Evolutionary conservation across 1,284 basidiomycete genomes (phyloP).

Genomic region (Athelia psychrophila): DNA sequence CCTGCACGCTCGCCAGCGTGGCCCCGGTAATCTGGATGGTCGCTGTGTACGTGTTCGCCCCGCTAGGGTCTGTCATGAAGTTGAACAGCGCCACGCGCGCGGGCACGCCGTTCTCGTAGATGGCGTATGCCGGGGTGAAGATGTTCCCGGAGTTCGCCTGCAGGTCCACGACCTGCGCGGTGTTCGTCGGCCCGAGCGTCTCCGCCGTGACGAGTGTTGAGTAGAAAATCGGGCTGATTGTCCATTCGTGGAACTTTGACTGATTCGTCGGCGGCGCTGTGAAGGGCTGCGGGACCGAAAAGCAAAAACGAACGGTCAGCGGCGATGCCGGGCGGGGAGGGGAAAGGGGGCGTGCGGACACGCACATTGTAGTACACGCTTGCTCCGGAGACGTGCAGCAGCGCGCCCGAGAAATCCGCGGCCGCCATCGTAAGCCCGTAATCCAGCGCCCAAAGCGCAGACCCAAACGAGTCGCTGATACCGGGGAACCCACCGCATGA

Average conservation of each 20-base stretch:
- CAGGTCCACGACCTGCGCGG: too few species aligned
- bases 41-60: conserved; percentile 34
- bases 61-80: conserved; percentile 38
- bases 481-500: too few species aligned
- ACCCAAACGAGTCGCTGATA: conserved; percentile 34
- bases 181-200: conserved; percentile 46
- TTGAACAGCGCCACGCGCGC: conserved; percentile 50
- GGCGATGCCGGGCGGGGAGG: too few species aligned
- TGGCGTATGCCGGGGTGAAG: too few species aligned
- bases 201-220: conserved; percentile 46
- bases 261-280: conserved; percentile 37
- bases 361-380: conserved; percentile 39
- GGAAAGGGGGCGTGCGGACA: too few species aligned
- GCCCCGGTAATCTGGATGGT: conserved; percentile 30
- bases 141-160: too few species aligned
- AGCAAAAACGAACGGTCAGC: conserved; percentile 27
- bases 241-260: conserved; percentile 34
- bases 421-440: conserved; percentile 34
- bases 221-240: conserved; percentile 39
- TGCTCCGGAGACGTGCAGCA: conserved; percentile 39
- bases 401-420: conserved; percentile 31
- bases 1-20: conserved; percentile 32
- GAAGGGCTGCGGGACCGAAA: conserved; percentile 10
- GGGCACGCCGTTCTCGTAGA: conserved; percentile 39
- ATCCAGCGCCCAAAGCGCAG: conserved; percentile 45